Base-by-base conservation (phyloP, 2,329 filamentous ascomycete genomes). In the Parastagonospora avenae region DNA sequence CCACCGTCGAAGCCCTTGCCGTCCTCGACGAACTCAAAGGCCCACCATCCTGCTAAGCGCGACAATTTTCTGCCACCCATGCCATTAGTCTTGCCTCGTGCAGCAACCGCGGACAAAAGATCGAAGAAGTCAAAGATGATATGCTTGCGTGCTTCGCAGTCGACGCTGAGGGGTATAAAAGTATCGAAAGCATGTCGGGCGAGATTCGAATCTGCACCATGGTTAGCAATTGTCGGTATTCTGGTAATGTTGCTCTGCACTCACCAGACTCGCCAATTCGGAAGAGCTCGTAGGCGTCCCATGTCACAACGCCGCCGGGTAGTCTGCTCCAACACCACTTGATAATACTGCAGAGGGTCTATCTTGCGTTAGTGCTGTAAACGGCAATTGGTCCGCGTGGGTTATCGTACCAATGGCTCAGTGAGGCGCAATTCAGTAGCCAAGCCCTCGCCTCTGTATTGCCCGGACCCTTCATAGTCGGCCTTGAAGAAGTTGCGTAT, bases 301-400 rank as follows among this genome's bases (percentile, higher is more conserved):
- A 97, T 50, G 91, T 92, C 31, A 99, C 92, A 11, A 99, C 87
- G 67, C 94, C 94, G 52, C 92, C 91, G 36, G 89, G 85, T 43
- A 99, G 80, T 76, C 94, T 86, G 72, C 91, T 92, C 94, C 94
- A 99, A 75, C 93, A 97, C 94, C 94, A 99, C 79, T 97, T 99
- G 59, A 94, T 82, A 36, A 97, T 92, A 65, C 92, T 94, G 59
- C 92, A 92, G 46, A 99, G 84, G 49, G 96, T 92, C 91, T 96
- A 50, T 45, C 39, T 6, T 8, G 28, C 50, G 60, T 69, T 43
- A 67, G 68, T 54, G 28, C 51, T 19, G 14, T 16, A 28, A 14
- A 24, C 16, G 8, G 46, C 40, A 24, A 51, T 41, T 47, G 42
- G 45, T 55, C 7, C 9, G 7, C 27, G 4, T 8, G 8, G 12